Evolutionary conservation across 2,329 filamentous ascomycete species (phyloP).

Genomic region (Curvularia verruculosa): DNA sequence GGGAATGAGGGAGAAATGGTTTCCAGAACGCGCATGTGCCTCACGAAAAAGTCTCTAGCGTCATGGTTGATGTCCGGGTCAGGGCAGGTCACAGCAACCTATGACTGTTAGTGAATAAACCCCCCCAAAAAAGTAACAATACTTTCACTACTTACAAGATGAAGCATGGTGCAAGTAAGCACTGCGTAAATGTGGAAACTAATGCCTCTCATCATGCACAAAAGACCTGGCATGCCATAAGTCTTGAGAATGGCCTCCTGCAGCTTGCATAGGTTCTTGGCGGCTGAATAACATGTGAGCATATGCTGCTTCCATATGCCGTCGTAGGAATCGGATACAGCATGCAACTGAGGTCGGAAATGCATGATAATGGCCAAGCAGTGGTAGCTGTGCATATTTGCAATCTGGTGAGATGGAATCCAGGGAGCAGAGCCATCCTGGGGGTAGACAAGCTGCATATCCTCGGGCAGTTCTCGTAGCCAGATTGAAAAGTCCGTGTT

Average conservation of each 20-base stretch:
- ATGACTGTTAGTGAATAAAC: slow-evolving; percentile 19
- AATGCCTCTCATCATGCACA: slow-evolving; percentile 92
- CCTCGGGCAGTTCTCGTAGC: slow-evolving; percentile 76
- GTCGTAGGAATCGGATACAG: slow-evolving; percentile 77
- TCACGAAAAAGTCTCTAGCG: slow-evolving; percentile 85
- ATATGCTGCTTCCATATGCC: slow-evolving; percentile 88
- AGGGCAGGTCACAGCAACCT: slow-evolving; percentile 92
- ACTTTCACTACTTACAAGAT: slow-evolving; percentile 71
- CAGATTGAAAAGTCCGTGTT: slow-evolving; percentile 79
- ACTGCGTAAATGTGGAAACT: slow-evolving; percentile 96
- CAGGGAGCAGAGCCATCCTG: slow-evolving; percentile 79
- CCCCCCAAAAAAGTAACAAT: background rate
- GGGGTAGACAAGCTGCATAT: slow-evolving; percentile 79
- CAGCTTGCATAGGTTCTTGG: slow-evolving; percentile 82
- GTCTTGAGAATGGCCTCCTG: slow-evolving; percentile 81
- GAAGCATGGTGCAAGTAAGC: slow-evolving; percentile 88
- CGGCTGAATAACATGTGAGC: slow-evolving; percentile 81
- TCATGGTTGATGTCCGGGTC: slow-evolving; percentile 86
- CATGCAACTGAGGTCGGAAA: slow-evolving; percentile 79
- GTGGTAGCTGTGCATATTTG: slow-evolving; percentile 89
- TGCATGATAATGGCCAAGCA: slow-evolving; percentile 85
- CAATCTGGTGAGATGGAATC: slow-evolving; percentile 85
- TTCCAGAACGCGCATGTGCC: slow-evolving; percentile 93
- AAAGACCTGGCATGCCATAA: slow-evolving; percentile 78
- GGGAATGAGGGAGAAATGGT: slow-evolving; percentile 82